Conservation (phyloP, 2,329 filamentous ascomycete species). For the Acarospora socialis region DNA sequence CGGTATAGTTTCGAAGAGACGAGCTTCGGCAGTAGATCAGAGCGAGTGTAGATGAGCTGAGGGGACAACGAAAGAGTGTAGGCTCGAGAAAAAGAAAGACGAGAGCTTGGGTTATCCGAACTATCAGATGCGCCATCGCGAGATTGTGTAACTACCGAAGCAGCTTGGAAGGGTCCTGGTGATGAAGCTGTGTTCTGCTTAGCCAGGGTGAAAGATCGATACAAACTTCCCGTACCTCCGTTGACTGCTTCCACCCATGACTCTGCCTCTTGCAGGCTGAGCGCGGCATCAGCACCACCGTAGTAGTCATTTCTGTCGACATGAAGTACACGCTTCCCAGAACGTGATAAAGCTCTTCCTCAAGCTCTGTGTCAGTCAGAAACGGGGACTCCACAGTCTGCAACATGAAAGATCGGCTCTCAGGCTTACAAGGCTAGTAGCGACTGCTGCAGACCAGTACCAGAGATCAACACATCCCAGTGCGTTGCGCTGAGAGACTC, state of each 20-base stretch:
- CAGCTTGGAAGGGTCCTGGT: constrained; percentile 26
- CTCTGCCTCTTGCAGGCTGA: constrained; percentile 70
- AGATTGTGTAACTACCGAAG: constrained; percentile 17
- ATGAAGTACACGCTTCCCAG: constrained; percentile 80
- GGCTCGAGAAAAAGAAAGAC: constrained; percentile 50
- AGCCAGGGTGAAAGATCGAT: too few relatives aligned
- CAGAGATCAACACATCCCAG: constrained; percentile 69
- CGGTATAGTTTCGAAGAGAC: constrained; percentile 81
- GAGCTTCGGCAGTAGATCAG: constrained; percentile 59
- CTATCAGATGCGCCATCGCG: constrained; percentile 22
- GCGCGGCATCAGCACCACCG: constrained; percentile 69
- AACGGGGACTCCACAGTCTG: constrained; percentile 24
- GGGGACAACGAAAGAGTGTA: constrained; percentile 78
- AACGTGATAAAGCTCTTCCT: constrained; percentile 76
- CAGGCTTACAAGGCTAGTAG: constrained; percentile 57
- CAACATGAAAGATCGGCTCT: constrained; percentile 6
- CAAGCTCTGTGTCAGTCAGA: constrained; percentile 58
- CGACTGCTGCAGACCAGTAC: constrained; percentile 65
- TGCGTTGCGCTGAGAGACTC: constrained; percentile 58
- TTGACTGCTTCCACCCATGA: constrained; percentile 47
- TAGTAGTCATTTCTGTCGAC: constrained; percentile 81
- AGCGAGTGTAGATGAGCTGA: constrained; percentile 73
- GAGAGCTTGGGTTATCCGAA: constrained; percentile 25
- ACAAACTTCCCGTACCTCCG: constrained; percentile 17
- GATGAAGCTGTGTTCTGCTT: too few relatives aligned